Conservation (phyloP, 1,139 yeast genomes). For the Yamadazyma sp. region DNA sequence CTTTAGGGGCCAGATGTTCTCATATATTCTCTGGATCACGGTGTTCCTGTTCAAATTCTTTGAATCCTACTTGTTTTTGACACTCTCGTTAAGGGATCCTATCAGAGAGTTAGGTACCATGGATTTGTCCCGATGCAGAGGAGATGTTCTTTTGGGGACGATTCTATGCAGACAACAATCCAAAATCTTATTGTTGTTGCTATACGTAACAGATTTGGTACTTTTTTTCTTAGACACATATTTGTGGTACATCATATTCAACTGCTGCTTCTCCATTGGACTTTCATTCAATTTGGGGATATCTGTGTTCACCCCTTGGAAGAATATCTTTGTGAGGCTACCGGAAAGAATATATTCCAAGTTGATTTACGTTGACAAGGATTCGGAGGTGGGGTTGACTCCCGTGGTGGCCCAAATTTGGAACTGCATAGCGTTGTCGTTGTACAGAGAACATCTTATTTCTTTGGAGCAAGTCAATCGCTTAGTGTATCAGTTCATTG, state of each 20-base stretch:
- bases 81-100: conserved; percentile 78
- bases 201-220: conserved; percentile 66
- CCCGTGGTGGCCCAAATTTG: conserved; percentile 65
- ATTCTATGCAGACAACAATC: conserved; percentile 63
- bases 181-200: conserved; percentile 50
- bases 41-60: conserved; percentile 72
- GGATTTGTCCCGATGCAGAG: conserved; percentile 60
- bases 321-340: conserved; percentile 69
- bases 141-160: conserved; percentile 53
- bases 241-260: conserved; percentile 84
- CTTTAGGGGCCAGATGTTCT: conserved; percentile 53
- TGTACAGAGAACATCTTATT: conserved; percentile 77
- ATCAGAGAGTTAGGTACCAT: conserved; percentile 63
- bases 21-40: conserved; percentile 64
- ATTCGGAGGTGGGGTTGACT: conserved; percentile 30
- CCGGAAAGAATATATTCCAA: conserved; percentile 75
- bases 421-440: conserved; percentile 74
- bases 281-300: conserved; percentile 74
- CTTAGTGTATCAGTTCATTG: conserved; percentile 31
- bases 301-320: conserved; percentile 86
- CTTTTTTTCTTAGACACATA: conserved; percentile 83
- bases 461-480: conserved; percentile 68
- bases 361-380: conserved; percentile 42
- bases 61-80: conserved; percentile 80
- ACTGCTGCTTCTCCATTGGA: conserved; percentile 68